Evolutionary conservation across 257 asterid species (phyloP).

Genomic region (Solanum virginianum): DNA sequence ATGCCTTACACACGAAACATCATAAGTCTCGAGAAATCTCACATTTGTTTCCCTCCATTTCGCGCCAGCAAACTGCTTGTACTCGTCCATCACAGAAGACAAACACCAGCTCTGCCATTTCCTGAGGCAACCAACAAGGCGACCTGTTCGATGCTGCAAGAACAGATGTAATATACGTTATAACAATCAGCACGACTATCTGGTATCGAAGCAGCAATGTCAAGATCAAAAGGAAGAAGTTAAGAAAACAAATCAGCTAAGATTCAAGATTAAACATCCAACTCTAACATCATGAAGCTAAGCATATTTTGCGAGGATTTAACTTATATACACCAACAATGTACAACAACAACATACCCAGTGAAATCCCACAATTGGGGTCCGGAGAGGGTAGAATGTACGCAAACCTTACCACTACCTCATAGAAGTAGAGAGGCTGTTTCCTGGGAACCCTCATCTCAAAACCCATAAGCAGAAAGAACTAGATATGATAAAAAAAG

Average conservation of each 20-base stretch:
- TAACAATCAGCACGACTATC: neutral
- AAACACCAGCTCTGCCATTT: conserved; percentile 37
- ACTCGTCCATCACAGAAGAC: conserved; percentile 27
- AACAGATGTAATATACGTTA: neutral
- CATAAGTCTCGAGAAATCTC: conserved; percentile 19
- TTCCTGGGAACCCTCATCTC: too few species aligned
- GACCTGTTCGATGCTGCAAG: conserved; percentile 38
- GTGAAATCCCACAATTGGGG: too few species aligned
- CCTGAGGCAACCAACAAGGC: conserved; percentile 34
- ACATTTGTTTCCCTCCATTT: conserved; percentile 27
- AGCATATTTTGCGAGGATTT: neutral
- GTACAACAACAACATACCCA: too few species aligned
- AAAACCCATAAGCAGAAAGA: too few species aligned
- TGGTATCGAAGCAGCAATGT: neutral
- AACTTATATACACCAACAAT: neutral
- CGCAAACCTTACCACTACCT: too few species aligned
- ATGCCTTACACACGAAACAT: conserved; percentile 19
- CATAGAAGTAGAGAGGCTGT: too few species aligned
- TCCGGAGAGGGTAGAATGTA: too few species aligned
- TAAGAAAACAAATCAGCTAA: neutral
- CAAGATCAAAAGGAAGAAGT: neutral
- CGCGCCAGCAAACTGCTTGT: conserved; percentile 21
- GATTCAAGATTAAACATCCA: neutral
- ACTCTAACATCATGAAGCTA: neutral
- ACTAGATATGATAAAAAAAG: too few species aligned